phyloP scores from a whole-genome alignment of 345 rosid species.

The Gossypium longicalyx region DNA sequence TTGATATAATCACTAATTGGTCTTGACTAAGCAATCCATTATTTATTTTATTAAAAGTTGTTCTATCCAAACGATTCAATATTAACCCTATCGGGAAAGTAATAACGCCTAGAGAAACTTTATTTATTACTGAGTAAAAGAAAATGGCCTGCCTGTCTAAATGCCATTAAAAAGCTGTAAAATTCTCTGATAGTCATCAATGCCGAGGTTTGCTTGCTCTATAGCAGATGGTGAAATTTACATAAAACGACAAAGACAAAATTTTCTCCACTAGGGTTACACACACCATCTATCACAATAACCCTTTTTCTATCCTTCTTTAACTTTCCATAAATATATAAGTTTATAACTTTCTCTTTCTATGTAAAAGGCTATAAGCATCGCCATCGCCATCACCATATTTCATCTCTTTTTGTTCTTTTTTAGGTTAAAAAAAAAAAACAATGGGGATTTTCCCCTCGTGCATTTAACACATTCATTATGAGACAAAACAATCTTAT shows the following conservation, averaged over 20 bases:
- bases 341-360: too few relatives aligned
- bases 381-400: neutral
- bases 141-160: neutral
- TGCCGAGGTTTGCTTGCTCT: neutral
- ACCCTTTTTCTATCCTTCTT: neutral
- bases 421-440: too few relatives aligned
- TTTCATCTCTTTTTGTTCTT: neutral
- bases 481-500: neutral
- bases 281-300: neutral
- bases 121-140: neutral
- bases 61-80: too few relatives aligned
- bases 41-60: too few relatives aligned
- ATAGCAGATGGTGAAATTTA: neutral
- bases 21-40: too few relatives aligned
- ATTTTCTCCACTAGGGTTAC: neutral
- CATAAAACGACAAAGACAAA: neutral
- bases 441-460: neutral
- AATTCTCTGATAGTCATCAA: neutral
- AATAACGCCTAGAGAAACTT: neutral
- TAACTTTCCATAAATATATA: neutral
- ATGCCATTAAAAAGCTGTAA: neutral
- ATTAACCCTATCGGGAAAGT: too few relatives aligned
- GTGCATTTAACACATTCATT: neutral
- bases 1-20: too few relatives aligned
- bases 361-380: neutral